Base-by-base conservation (phyloP, 2,329 filamentous ascomycete species). In the Penicillium frequentans region DNA sequence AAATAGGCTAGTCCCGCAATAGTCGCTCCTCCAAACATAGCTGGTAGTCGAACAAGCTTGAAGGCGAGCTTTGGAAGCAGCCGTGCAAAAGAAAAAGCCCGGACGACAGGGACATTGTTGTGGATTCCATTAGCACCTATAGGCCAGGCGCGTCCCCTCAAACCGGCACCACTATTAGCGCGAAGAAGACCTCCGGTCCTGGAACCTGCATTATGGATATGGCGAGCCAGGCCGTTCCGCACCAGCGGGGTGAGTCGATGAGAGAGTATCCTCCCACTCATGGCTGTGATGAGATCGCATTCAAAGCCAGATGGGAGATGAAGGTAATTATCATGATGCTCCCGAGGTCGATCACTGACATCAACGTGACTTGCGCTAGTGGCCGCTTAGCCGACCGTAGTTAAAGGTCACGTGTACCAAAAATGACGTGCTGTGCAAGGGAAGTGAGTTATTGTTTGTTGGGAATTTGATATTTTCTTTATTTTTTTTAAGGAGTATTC, bases 1-100 rank as follows among this genome's bases (percentile, higher is more conserved):
- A 99, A 79, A 83, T 96, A 99, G 26, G 92, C 92, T 57, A 96
- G 79, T 3, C 90, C 90, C 14, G 91, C 93, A 64, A 99, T 85
- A 69, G 92, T 90, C 47, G 93, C 84, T 43, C 91, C 92, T 43
- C 93, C 95, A 68, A 96, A 93, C 79, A 97, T 89, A 56, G 95
- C 95, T 21, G 95, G 95, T 54, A 96, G 81, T 55, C 92, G 86
- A 35, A 88, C 84, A 66, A 99, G 89, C 79, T 97, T 99, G 70
- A 95, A 77, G n/a, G 95, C 87, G 50, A 99, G 82, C 72, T 91
- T 93, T 2, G 96, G 96, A 31, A 99, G 79, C 13, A 82, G 80
- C 45, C 86, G 78, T n/a, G 81, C 81, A 69, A 89, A 89, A n/a
- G 86, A 88, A 49, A 88, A 85, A 53, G 82, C 82, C 52, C 86